Base-by-base conservation (phyloP, 176 grass and related monocot genomes). In the Melocanna baccifera region DNA sequence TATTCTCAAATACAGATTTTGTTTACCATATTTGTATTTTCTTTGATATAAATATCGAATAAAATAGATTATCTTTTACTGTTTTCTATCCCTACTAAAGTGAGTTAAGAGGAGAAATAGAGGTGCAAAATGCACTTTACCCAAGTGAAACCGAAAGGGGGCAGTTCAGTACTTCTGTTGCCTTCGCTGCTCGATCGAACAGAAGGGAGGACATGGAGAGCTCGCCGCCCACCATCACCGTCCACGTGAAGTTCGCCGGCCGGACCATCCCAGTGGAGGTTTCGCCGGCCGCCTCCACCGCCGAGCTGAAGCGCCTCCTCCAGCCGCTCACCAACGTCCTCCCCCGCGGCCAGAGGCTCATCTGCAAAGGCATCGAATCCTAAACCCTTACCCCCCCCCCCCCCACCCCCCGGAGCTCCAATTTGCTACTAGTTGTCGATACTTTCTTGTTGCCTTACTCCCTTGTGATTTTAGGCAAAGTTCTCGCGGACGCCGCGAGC, bases 271-370 rank as follows among this genome's bases (percentile, higher is more conserved):
- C 87, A 40, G 82, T 98, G 62, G 79, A 88, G 22, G 67, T 95
- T 25, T 66, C 91, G 40, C 42, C 57, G 26, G 72, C 82, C 39
- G 87, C 87, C 52, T 69, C 83, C 50, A 56, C 61, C 16, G 48
- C 84, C 18, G 95, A 98, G 7, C 87, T 98, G 66, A 98, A 98
- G 82, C 90, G 85, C 13, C 91, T 98, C 78, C 91, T 98, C 48
- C 95, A 91, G 59, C 91, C 95, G n/a, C 89, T 98, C 80, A 98
- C 92, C 82, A 95, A 98, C 65, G 95, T 98, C 48, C 86, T 98
- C 15, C 87, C 92, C 62, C 95, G 92, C 62, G 95, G 95, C 62
- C 95, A 98, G 88, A 98, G 57, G 91, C 95, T 98, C 83, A 91
- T 98, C 52, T 98, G 87, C 89, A 98, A 98, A 93, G 95, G 95